Percentiles rank a stretch among this genome's conserved stretches.
Conservation (phyloP, 2,329 filamentous ascomycete species). For the Endoconidiophora laricicola region DNA sequence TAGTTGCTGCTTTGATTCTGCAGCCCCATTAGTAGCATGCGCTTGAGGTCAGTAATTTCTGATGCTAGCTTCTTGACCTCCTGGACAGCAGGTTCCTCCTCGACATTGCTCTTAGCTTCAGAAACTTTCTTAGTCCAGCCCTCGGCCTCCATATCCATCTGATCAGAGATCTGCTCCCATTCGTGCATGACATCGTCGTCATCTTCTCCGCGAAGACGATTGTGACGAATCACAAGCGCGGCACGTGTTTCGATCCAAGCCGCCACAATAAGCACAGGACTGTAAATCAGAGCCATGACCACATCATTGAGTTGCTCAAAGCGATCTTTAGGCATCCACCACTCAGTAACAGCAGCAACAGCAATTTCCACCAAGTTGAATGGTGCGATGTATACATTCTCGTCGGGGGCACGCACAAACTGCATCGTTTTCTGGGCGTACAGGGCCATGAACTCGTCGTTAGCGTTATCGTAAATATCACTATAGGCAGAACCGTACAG, state of each 20-base stretch:
- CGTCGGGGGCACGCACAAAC: slow-evolving; percentile 89
- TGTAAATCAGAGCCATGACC: slow-evolving; percentile 77
- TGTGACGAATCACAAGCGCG: slow-evolving; percentile 51
- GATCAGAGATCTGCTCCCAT: slow-evolving; percentile 68
- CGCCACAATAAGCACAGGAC: slow-evolving; percentile 62
- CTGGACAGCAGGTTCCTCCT: slow-evolving; percentile 57
- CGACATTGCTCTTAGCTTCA: slow-evolving; percentile 62
- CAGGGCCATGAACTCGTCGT: slow-evolving; percentile 87
- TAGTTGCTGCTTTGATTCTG: not conserved
- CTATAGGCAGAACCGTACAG: slow-evolving; percentile 95
- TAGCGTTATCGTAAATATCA: slow-evolving; percentile 82
- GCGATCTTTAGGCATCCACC: slow-evolving; percentile 65
- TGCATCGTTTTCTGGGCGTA: slow-evolving; percentile 92
- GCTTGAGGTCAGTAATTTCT: slow-evolving; percentile 42
- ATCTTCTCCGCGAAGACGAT: slow-evolving; percentile 63
- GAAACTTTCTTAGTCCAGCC: slow-evolving; percentile 74
- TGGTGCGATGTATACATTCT: slow-evolving; percentile 94
- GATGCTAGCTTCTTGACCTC: slow-evolving; percentile 45
- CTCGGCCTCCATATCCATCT: slow-evolving; percentile 65
- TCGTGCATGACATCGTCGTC: slow-evolving; percentile 83
- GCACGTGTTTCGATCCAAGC: slow-evolving; percentile 53
- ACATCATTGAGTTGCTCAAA: slow-evolving; percentile 78
- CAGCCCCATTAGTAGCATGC: slow-evolving; percentile 21
- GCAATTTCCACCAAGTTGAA: slow-evolving; percentile 89
- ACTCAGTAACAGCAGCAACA: slow-evolving; percentile 65